Base-by-base conservation (phyloP, 2,329 filamentous ascomycete species). In the Chalaropsis thielavioides region DNA sequence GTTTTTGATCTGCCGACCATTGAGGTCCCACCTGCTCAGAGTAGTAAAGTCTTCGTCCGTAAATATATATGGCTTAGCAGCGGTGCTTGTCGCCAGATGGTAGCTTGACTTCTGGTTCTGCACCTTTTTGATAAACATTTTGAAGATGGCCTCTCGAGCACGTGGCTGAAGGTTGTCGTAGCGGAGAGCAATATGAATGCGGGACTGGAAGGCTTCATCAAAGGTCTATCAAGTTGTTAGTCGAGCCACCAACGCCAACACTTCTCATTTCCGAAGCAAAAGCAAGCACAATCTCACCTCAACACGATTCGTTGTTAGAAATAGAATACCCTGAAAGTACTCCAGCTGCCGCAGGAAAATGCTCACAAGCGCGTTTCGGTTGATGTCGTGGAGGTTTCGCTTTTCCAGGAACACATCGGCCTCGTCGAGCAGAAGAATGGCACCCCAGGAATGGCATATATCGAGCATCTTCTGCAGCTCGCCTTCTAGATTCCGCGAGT, bases 161-260 rank as follows among this genome's bases (percentile, higher is more conserved):
- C 87, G 86, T 4, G 76, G 73, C 46, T 84, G 85, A 8, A 95
- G 80, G 61, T 87, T 84, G 46, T 88, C 88, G 74, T 95, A 96
- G 35, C 88, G 81, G 8, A 96, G 78, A 0, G 90, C 89, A 70
- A 95, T 86, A 73, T 95, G 90, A 68, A 95, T 95, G 27, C 91
- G 84, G 10, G 85, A 89, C 72, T 94, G 88, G 78, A 95, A 95
- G 0, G 91, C 91, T 68, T 94, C 89, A 70, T 96, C 91, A 71
- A 96, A 95, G 0, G 89, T 92, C 77, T 86, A 65, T n/a, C n/a
- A 11, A 6, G 15, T 19, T 51, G 38, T 58, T 56, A 63, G 49
- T 3, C 27, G 22, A n/a, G 24, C 7, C 24, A 15, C 2, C 4
- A 44, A 15, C 41, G 5, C 22, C 17, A 11, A 3, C 41, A 44